These are phyloP conservation scores for Scenedesmus sp. DNA, from an alignment of 163 green algal species.

Conservation along the genomic window DNA sequence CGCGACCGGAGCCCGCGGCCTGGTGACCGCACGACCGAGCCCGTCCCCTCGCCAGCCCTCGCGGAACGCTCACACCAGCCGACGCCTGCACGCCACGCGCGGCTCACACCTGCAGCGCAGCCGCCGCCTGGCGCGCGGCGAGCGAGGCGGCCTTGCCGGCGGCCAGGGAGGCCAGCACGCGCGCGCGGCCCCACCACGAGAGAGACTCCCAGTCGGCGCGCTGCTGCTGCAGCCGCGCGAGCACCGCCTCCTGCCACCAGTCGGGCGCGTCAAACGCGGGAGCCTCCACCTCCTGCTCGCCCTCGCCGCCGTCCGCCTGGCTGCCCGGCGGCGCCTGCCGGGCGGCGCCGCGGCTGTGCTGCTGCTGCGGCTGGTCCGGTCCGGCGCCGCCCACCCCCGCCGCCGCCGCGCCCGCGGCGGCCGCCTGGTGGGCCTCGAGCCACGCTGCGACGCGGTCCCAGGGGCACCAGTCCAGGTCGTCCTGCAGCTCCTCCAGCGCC, in stretches of 20 bases:
- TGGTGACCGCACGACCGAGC: no score
- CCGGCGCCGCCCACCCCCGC: not conserved
- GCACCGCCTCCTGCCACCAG: constrained; percentile 40
- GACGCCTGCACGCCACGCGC: no score
- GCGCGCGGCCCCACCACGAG: constrained; percentile 26
- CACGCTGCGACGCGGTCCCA: constrained; percentile 27
- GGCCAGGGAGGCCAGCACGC: constrained; percentile 4
- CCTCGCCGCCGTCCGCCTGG: not conserved
- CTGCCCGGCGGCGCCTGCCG: not conserved
- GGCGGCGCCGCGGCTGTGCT: not conserved
- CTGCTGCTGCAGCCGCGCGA: constrained; percentile 25
- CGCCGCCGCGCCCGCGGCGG: constrained; percentile 2
- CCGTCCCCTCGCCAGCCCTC: no score
- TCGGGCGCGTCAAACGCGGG: constrained; percentile 35
- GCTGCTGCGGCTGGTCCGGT: not conserved
- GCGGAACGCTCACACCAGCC: no score
- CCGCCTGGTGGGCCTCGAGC: constrained; percentile 22
- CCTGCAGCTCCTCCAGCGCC: constrained; percentile 20
- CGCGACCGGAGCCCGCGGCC: no score
- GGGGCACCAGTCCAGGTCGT: constrained; percentile 22
- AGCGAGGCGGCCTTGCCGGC: constrained; percentile 19
- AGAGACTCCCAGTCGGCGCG: constrained; percentile 7
- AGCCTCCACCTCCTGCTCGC: not conserved
- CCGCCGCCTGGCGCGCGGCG: constrained; percentile 8
- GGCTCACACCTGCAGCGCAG: constrained; percentile 27